Evolutionary conservation across 805 yeast species (phyloP).

Genomic region (Wickerhamomyces canadensis): DNA sequence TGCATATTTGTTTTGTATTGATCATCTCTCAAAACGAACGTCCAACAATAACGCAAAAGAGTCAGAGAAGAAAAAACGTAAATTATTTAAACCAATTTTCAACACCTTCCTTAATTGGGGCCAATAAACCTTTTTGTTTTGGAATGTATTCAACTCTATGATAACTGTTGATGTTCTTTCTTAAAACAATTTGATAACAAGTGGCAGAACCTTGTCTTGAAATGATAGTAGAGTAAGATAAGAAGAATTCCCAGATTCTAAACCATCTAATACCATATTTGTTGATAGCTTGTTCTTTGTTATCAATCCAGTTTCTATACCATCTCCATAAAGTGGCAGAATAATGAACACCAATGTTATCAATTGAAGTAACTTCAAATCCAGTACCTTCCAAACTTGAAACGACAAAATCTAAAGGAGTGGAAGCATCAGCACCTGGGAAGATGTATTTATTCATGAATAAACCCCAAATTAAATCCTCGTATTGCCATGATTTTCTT

Average conservation of each 20-base stretch:
- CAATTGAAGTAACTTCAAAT: slow-evolving; percentile 77
- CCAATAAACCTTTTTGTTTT: slow-evolving; percentile 64
- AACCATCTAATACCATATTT: slow-evolving; percentile 88
- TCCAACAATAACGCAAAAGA: too few species aligned
- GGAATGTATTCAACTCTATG: slow-evolving; percentile 82
- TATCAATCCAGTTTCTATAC: slow-evolving; percentile 91
- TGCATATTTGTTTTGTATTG: too few species aligned
- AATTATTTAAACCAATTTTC: slow-evolving; percentile 47
- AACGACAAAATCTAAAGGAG: slow-evolving; percentile 82
- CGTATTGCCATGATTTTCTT: slow-evolving; percentile 91
- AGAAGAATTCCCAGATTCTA: slow-evolving; percentile 89
- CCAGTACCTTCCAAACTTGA: slow-evolving; percentile 76
- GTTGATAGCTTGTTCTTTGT: slow-evolving; percentile 66
- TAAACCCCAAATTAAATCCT: slow-evolving; percentile 89
- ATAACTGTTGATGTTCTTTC: slow-evolving; percentile 82
- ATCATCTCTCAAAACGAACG: too few species aligned
- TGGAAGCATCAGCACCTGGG: slow-evolving; percentile 97
- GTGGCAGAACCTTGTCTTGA: slow-evolving; percentile 93
- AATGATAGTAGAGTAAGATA: slow-evolving; percentile 74
- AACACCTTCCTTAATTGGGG: slow-evolving; percentile 48
- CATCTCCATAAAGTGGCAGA: slow-evolving; percentile 89
- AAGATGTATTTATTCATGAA: slow-evolving; percentile 94
- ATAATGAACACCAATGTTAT: slow-evolving; percentile 89
- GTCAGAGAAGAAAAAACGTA: too few species aligned
- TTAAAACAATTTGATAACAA: slow-evolving; percentile 83